Percentiles rank a stretch among this genome's conserved stretches.
Evolutionary conservation across 1,284 basidiomycete genomes (phyloP).

Genomic region (Agaricales sp.): DNA sequence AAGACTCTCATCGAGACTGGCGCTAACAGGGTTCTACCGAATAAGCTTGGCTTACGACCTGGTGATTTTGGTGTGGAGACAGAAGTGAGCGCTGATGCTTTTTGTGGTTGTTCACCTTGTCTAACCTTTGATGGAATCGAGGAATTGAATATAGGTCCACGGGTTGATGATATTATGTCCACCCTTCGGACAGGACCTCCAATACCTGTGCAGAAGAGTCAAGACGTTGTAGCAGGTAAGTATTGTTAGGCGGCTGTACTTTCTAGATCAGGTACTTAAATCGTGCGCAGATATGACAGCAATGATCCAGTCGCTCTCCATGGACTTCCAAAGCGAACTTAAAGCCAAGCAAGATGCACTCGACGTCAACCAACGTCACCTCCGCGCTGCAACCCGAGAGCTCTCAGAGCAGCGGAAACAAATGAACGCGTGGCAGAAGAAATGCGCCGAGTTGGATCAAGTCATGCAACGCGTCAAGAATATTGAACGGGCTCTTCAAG

Average conservation of each 20-base stretch:
- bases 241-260: slow-evolving; percentile 5
- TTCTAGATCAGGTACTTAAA: slow-evolving; percentile 8
- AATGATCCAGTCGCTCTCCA: slow-evolving; percentile 71
- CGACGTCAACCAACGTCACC: slow-evolving; percentile 76
- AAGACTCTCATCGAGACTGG: slow-evolving; percentile 87
- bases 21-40: slow-evolving; percentile 85
- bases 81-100: slow-evolving; percentile 52
- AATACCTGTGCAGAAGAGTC: slow-evolving; percentile 75
- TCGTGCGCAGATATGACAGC: slow-evolving; percentile 60
- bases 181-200: slow-evolving; percentile 61
- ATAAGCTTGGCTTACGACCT: slow-evolving; percentile 88
- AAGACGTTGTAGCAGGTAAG: slow-evolving; percentile 81
- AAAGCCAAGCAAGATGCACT: slow-evolving; percentile 81
- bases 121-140: slow-evolving; percentile 17
- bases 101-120: slow-evolving; percentile 4
- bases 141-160: slow-evolving; percentile 59
- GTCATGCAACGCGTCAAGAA: slow-evolving; percentile 70
- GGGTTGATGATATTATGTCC: slow-evolving; percentile 68
- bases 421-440: slow-evolving; percentile 63
- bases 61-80: slow-evolving; percentile 91
- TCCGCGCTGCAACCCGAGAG: slow-evolving; percentile 84
- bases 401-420: slow-evolving; percentile 84
- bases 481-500: slow-evolving; percentile 66
- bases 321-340: slow-evolving; percentile 79
- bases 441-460: slow-evolving; percentile 70